Evolutionary conservation across 2,329 filamentous ascomycete species (phyloP).

Genomic region (Lachnellula occidentalis): DNA sequence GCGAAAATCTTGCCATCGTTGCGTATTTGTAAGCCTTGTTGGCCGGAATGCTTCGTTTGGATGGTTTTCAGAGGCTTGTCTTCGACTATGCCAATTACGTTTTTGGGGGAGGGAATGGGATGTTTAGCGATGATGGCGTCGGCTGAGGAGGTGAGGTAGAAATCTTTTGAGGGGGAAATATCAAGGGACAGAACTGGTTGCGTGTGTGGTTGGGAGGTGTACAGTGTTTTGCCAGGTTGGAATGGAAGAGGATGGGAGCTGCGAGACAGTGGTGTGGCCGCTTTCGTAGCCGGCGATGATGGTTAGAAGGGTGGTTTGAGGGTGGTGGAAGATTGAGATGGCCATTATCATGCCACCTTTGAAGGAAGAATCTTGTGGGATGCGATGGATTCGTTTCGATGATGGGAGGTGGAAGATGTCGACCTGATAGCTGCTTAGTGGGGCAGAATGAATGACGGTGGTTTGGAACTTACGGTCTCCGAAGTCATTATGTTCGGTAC

Average conservation of each 20-base stretch:
- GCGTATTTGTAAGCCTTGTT: slow-evolving; percentile 73
- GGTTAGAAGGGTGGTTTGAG: slow-evolving; percentile 42
- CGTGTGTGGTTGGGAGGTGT: slow-evolving; percentile 62
- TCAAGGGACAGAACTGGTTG: slow-evolving; percentile 79
- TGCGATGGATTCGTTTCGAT: slow-evolving; percentile 59
- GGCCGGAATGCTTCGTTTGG: slow-evolving; percentile 84
- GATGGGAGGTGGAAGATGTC: slow-evolving; percentile 81
- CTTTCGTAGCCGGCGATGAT: slow-evolving; percentile 81
- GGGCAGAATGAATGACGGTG: slow-evolving; percentile 11
- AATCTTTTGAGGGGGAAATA: slow-evolving; percentile 41
- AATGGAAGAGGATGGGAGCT: slow-evolving; percentile 6
- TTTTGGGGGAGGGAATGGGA: slow-evolving; percentile 45
- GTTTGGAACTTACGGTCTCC: slow-evolving; percentile 51
- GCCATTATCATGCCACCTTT: slow-evolving; percentile 86
- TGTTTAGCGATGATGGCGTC: slow-evolving; percentile 77
- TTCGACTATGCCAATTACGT: slow-evolving; percentile 2
- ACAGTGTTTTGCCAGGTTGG: slow-evolving; percentile 49
- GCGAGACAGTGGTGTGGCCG: slow-evolving; percentile 64
- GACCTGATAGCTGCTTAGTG: slow-evolving; percentile 41
- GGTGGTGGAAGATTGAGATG: slow-evolving; percentile 53
- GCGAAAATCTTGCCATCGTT: slow-evolving; percentile 79
- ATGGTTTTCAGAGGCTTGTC: slow-evolving; percentile 48
- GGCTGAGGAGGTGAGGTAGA: slow-evolving; percentile 75
- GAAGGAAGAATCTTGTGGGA: slow-evolving; percentile 38
- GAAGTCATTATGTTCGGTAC: slow-evolving; percentile 74